A percentile compares a stretch with the other conserved stretches of the same genome.
phyloP scores from a whole-genome alignment of 805 yeast species.

The Nakazawaea laoshanensis region DNA sequence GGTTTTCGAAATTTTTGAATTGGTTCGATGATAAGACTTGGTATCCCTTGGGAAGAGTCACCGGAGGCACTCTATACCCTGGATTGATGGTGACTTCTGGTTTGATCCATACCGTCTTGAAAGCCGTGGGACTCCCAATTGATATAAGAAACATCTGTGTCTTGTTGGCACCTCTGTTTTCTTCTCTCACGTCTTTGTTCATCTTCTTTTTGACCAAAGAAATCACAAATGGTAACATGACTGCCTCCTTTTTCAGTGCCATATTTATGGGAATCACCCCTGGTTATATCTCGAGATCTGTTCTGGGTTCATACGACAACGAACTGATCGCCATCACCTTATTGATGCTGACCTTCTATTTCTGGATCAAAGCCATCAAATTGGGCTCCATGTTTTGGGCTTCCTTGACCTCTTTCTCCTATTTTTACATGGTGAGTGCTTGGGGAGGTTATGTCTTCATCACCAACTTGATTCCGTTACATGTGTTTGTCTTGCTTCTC shows the following conservation, averaged over 20 bases:
- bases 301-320: slow-evolving; percentile 97
- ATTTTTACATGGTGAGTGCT: slow-evolving; percentile 98
- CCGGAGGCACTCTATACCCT: slow-evolving; percentile 97
- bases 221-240: slow-evolving; percentile 61
- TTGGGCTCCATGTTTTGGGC: slow-evolving; percentile 84
- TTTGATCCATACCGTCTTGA: slow-evolving; percentile 67
- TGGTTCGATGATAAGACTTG: slow-evolving; percentile 99
- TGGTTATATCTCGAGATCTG: slow-evolving; percentile 96
- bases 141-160: slow-evolving; percentile 97
- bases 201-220: slow-evolving; percentile 84
- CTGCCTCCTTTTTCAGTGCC: slow-evolving; percentile 89
- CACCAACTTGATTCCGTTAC: slow-evolving; percentile 94
- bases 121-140: slow-evolving; percentile 65
- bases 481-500: slow-evolving; percentile 77
- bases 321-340: slow-evolving; percentile 98
- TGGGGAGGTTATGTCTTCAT: slow-evolving; percentile 99
- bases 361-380: slow-evolving; percentile 93
- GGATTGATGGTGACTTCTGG: slow-evolving; percentile 98
- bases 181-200: slow-evolving; percentile 85
- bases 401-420: slow-evolving; percentile 73
- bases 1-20: slow-evolving; percentile 85
- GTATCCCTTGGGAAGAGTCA: slow-evolving; percentile 98
- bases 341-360: slow-evolving; percentile 88
- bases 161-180: slow-evolving; percentile 91
- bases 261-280: slow-evolving; percentile 97